A percentile compares a stretch with the other conserved stretches of the same genome.
phyloP scores from a whole-genome alignment of 2,329 filamentous ascomycete genomes.

The Colletotrichum salicis region DNA sequence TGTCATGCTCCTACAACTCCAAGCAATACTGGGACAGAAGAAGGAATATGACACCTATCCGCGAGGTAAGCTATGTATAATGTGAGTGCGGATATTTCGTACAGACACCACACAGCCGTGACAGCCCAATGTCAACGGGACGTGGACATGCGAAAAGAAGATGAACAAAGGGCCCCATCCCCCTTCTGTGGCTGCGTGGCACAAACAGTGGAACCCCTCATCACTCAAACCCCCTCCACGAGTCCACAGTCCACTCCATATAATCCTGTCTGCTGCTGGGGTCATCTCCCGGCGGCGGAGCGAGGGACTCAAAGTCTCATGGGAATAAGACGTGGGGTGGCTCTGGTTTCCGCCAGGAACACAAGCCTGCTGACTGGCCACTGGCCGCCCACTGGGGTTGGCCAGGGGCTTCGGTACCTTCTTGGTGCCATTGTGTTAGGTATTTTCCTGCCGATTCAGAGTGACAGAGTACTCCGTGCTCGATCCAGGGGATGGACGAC shows the following conservation, averaged over 20 bases:
- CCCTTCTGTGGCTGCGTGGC: slow-evolving; percentile 30
- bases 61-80: background rate
- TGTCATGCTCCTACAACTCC: background rate
- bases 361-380: slow-evolving; percentile 19
- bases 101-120: slow-evolving; percentile 2
- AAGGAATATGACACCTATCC: background rate
- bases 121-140: slow-evolving; percentile 8
- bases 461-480: background rate
- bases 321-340: background rate
- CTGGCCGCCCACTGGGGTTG: background rate
- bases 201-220: slow-evolving; percentile 20
- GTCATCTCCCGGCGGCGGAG: slow-evolving; percentile 3
- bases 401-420: slow-evolving; percentile 11
- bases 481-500: slow-evolving; percentile 2
- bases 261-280: slow-evolving; percentile 5
- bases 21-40: background rate
- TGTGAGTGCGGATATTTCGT: background rate
- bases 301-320: background rate
- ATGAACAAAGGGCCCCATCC: slow-evolving; percentile 1
- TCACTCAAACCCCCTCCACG: background rate
- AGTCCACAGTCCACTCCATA: background rate
- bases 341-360: slow-evolving; percentile 17
- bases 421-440: background rate
- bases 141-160: background rate
- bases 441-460: background rate